These are phyloP conservation scores for Pseudogymnoascus sp. DNA, from an alignment of 2,329 filamentous ascomycete genomes.

Conservation along the genomic window DNA sequence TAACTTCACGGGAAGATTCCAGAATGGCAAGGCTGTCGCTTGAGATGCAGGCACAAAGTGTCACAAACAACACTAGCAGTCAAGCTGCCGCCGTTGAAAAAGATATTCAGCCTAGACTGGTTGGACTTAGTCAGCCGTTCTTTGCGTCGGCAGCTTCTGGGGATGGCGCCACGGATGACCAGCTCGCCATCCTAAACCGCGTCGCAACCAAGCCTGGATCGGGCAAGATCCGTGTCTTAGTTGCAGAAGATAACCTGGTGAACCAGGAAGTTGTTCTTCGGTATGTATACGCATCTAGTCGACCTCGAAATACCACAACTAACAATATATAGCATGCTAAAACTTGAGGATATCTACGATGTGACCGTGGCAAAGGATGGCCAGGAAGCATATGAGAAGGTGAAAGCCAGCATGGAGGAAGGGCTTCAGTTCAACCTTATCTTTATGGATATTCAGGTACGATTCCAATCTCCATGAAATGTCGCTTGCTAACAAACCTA, in stretches of 20 bases:
- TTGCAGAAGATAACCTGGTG: slow-evolving; percentile 71
- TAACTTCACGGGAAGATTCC: not conserved
- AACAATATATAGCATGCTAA: slow-evolving; percentile 59
- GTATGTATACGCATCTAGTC: slow-evolving; percentile 22
- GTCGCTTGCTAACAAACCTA: slow-evolving; percentile 29
- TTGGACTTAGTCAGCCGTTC: slow-evolving; percentile 78
- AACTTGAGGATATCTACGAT: slow-evolving; percentile 74
- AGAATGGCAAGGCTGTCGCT: slow-evolving; percentile 1
- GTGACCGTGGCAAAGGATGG: slow-evolving; percentile 82
- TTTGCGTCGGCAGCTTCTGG: slow-evolving; percentile 40
- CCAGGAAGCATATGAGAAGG: slow-evolving; percentile 79
- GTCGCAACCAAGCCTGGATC: slow-evolving; percentile 52
- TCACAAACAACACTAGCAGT: not conserved
- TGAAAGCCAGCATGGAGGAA: slow-evolving; percentile 72
- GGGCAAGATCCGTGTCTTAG: slow-evolving; percentile 68
- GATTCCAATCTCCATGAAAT: not conserved
- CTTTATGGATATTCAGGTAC: slow-evolving; percentile 78
- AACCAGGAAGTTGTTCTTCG: slow-evolving; percentile 55
- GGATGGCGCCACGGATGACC: slow-evolving; percentile 41
- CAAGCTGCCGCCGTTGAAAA: slow-evolving; percentile 40
- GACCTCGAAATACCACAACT: slow-evolving; percentile 41
- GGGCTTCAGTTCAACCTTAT: slow-evolving; percentile 74
- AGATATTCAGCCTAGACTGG: slow-evolving; percentile 67
- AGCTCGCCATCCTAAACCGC: slow-evolving; percentile 57
- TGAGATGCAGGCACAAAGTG: slow-evolving; percentile 16